These are phyloP conservation scores for Guyanaporus albipodus DNA, from an alignment of 768 basidiomycete genomes.

Conservation along the genomic window DNA sequence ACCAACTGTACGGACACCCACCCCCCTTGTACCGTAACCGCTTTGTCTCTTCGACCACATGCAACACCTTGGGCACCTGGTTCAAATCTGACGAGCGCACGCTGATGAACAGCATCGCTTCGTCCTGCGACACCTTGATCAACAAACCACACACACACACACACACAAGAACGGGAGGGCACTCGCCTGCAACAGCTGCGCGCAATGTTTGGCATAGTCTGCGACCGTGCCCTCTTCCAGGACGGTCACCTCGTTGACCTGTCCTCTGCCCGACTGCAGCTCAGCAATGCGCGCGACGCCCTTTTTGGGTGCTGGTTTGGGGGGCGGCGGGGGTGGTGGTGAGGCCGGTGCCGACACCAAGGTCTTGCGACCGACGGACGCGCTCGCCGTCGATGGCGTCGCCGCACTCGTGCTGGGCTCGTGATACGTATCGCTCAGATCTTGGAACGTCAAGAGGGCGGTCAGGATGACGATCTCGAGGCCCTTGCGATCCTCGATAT, in stretches of 20 bases:
- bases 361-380: not conserved
- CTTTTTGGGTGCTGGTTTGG: conserved; percentile 59
- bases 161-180: not conserved
- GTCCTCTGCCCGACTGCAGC: conserved; percentile 60
- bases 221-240: conserved; percentile 57
- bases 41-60: conserved; percentile 76
- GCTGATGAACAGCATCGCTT: conserved; percentile 77
- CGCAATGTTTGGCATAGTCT: conserved; percentile 71
- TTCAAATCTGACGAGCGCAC: conserved; percentile 58
- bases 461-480: conserved; percentile 79
- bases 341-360: conserved; percentile 32
- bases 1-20: conserved; percentile 23
- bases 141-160: no score
- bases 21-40: conserved; percentile 74
- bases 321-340: conserved; percentile 52
- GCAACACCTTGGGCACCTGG: conserved; percentile 74
- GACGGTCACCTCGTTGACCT: conserved; percentile 72
- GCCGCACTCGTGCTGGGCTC: conserved; percentile 24
- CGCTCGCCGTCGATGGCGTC: not conserved
- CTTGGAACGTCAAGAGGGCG: conserved; percentile 73
- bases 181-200: conserved; percentile 55
- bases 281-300: conserved; percentile 70
- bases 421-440: conserved; percentile 57
- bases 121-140: no score
- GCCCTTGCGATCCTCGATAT: conserved; percentile 81